Evolutionary conservation across 495 filamentous ascomycete species (phyloP).

Genomic region (Chaetomium fimeti): DNA sequence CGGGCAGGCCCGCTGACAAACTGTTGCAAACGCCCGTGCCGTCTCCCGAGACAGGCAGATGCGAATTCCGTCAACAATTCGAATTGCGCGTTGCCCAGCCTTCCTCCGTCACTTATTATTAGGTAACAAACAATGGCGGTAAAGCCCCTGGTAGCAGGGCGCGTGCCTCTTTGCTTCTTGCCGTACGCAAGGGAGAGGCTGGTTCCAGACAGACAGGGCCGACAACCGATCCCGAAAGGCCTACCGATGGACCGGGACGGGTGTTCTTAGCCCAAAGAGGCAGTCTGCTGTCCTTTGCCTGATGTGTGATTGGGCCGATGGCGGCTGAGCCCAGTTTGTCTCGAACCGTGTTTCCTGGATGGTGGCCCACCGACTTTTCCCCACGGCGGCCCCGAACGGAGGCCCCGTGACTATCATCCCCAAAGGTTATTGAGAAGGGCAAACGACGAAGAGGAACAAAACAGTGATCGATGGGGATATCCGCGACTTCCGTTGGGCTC

Average conservation of each 20-base stretch:
- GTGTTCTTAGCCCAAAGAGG: constrained; percentile 24
- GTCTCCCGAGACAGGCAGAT: constrained; percentile 15
- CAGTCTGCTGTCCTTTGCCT: constrained; percentile 10
- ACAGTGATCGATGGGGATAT: neutral
- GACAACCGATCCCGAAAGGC: constrained; percentile 22
- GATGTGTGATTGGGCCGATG: constrained; percentile 18
- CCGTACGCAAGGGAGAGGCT: constrained; percentile 10
- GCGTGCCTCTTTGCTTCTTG: constrained; percentile 16
- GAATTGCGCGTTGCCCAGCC: too few relatives aligned
- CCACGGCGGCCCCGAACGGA: constrained; percentile 1
- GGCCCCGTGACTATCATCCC: constrained; percentile 4
- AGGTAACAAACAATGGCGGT: constrained; percentile 22
- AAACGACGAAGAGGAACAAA: neutral
- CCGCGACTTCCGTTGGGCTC: neutral
- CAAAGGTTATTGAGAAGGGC: neutral
- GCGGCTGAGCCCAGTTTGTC: neutral
- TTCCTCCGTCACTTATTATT: constrained; percentile 4
- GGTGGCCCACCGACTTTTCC: constrained; percentile 10
- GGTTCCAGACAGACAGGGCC: constrained; percentile 11
- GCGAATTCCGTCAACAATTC: constrained; percentile 7
- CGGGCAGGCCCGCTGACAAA: neutral
- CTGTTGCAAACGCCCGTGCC: neutral
- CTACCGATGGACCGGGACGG: constrained; percentile 27
- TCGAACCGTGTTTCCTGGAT: constrained; percentile 10
- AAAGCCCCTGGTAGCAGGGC: constrained; percentile 11